phyloP scores from a whole-genome alignment of 768 basidiomycete species.

The Boletus pseudopeckii region DNA sequence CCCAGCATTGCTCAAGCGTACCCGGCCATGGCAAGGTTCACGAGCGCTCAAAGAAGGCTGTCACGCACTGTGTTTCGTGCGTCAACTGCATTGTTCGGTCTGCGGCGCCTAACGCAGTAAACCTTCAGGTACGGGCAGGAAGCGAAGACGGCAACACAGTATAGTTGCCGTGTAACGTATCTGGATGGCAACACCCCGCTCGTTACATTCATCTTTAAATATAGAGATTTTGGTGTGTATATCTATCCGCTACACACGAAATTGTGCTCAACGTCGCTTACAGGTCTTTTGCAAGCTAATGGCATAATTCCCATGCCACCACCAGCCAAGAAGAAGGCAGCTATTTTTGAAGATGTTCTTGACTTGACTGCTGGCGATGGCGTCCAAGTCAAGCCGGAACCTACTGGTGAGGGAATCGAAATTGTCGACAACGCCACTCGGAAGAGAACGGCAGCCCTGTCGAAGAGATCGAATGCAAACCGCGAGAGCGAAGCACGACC shows the following conservation, averaged over 20 bases:
- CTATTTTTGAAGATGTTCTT: conserved; percentile 12
- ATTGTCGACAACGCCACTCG: neutral
- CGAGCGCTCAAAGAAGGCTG: conserved; percentile 31
- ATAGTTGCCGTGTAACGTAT: neutral
- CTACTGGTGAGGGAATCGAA: conserved; percentile 4
- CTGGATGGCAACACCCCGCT: conserved; percentile 20
- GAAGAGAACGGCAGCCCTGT: neutral
- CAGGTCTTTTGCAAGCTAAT: conserved; percentile 29
- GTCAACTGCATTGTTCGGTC: conserved; percentile 1
- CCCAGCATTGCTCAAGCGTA: neutral
- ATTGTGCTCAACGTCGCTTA: neutral
- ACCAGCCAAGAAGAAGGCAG: neutral
- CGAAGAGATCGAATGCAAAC: conserved; percentile 5
- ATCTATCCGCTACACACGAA: neutral
- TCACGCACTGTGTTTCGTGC: conserved; percentile 28
- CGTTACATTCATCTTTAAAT: conserved; percentile 29
- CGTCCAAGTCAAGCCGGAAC: conserved; percentile 8
- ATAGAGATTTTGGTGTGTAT: conserved; percentile 27
- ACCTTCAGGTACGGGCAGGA: conserved; percentile 25
- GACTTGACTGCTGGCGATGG: conserved; percentile 17
- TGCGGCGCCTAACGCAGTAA: neutral
- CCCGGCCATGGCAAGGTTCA: conserved; percentile 21
- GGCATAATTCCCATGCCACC: conserved; percentile 23
- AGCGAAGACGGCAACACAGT: neutral
- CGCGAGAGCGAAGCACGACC: conserved; percentile 4